Conservation (phyloP, 345 rosid species). For the Eucalyptus caleyi region DNA sequence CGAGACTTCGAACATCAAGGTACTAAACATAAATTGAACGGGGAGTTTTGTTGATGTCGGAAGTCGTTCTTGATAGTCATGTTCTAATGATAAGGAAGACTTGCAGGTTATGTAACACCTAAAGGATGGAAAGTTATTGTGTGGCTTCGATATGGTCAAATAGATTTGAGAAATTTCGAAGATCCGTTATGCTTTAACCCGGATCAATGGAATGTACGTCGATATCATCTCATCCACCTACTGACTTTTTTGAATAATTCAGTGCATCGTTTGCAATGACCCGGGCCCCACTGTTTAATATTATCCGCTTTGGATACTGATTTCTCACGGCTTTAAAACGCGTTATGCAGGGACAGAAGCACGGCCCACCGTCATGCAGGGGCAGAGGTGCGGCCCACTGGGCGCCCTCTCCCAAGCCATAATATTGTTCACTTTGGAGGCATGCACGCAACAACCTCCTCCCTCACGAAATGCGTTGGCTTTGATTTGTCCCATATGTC, state of each 20-base stretch:
- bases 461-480: too few species aligned
- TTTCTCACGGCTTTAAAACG: accelerated
- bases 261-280: accelerated
- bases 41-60: neutral
- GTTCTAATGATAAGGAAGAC: neutral
- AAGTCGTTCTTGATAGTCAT: neutral
- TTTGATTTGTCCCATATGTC: too few species aligned
- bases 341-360: too few species aligned
- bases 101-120: constrained; percentile 19
- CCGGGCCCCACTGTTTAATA: too few species aligned
- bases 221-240: neutral
- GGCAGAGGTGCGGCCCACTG: too few species aligned
- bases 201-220: constrained; percentile 18
- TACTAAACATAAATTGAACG: neutral
- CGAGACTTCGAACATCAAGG: constrained; percentile 16
- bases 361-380: too few species aligned
- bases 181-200: constrained; percentile 22
- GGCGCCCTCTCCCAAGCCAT: too few species aligned
- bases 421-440: too few species aligned
- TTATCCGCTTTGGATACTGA: too few species aligned
- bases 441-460: too few species aligned
- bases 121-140: constrained; percentile 16
- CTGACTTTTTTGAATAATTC: neutral
- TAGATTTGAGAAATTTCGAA: constrained; percentile 10
- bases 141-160: constrained; percentile 13